Conservation (phyloP, 108 stramenopile species). For the Licmophora abbreviata region DNA sequence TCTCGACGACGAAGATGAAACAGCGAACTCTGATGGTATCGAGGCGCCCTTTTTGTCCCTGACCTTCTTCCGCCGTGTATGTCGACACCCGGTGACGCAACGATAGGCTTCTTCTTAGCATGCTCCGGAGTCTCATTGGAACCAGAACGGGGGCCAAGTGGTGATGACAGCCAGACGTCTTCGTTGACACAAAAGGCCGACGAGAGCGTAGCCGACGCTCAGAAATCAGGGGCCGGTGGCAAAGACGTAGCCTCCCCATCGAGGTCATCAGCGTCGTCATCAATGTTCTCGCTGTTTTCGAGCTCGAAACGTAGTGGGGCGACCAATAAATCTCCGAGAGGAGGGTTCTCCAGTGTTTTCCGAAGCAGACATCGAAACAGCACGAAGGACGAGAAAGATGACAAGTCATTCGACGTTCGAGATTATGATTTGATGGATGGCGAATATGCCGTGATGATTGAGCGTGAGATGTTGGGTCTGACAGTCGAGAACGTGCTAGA, state of each 20-base stretch:
- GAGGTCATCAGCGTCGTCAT: neutral
- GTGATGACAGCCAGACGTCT: neutral
- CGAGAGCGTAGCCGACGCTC: too few relatives aligned
- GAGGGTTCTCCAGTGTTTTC: neutral
- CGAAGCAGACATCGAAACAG: too few relatives aligned
- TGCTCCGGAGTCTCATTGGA: conserved; percentile 17
- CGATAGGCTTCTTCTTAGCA: conserved; percentile 37
- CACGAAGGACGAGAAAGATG: conserved; percentile 12
- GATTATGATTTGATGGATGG: conserved; percentile 12
- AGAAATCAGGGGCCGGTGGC: too few relatives aligned
- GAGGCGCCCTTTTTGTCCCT: conserved; percentile 15
- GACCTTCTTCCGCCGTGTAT: conserved; percentile 49
- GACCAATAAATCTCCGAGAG: neutral
- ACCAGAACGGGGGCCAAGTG: neutral
- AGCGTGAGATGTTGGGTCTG: conserved; percentile 83
- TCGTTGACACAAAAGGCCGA: neutral
- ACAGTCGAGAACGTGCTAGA: conserved; percentile 89
- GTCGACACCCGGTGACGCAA: conserved; percentile 33
- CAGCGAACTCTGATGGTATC: neutral
- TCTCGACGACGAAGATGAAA: conserved; percentile 5
- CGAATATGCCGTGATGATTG: conserved; percentile 63
- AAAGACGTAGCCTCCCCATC: neutral
- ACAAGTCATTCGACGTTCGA: neutral
- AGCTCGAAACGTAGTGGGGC: conserved; percentile 2
- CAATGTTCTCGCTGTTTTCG: neutral